Evolutionary conservation across 2,329 filamentous ascomycete species (phyloP).

Genomic region (Aureobasidium sp.): DNA sequence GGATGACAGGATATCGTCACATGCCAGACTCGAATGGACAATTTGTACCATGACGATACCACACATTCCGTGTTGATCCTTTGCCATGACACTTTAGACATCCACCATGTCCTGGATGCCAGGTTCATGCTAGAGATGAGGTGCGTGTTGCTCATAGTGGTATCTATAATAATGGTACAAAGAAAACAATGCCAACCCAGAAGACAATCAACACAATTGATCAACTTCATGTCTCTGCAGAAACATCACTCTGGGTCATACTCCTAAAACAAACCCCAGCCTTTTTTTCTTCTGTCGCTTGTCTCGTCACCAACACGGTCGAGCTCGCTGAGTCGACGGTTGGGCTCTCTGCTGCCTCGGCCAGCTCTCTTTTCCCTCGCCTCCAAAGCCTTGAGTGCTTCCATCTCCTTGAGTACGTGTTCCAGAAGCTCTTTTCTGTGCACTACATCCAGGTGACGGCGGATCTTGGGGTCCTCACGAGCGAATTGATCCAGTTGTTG

Average conservation of each 20-base stretch:
- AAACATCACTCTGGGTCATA: slow-evolving; percentile 5
- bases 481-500: slow-evolving; percentile 85
- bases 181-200: background rate
- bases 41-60: too few relatives aligned
- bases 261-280: slow-evolving; percentile 31
- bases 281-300: slow-evolving; percentile 24
- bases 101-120: too few relatives aligned
- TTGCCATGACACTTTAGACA: too few relatives aligned
- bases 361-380: slow-evolving; percentile 57
- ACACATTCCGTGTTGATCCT: too few relatives aligned
- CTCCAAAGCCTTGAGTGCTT: slow-evolving; percentile 78
- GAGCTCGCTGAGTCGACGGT: background rate
- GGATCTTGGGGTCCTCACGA: slow-evolving; percentile 84
- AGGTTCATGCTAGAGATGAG: too few relatives aligned
- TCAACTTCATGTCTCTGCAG: background rate
- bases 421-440: slow-evolving; percentile 87
- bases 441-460: slow-evolving; percentile 84
- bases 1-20: too few relatives aligned
- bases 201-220: background rate
- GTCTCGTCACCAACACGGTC: slow-evolving; percentile 5
- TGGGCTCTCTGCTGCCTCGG: slow-evolving; percentile 27
- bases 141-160: slow-evolving; percentile 10
- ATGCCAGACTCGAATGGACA: too few relatives aligned
- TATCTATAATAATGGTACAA: slow-evolving; percentile 14
- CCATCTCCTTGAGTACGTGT: slow-evolving; percentile 91